Conservation (phyloP, 306 rosid species). For the Medicago ruthenica region DNA sequence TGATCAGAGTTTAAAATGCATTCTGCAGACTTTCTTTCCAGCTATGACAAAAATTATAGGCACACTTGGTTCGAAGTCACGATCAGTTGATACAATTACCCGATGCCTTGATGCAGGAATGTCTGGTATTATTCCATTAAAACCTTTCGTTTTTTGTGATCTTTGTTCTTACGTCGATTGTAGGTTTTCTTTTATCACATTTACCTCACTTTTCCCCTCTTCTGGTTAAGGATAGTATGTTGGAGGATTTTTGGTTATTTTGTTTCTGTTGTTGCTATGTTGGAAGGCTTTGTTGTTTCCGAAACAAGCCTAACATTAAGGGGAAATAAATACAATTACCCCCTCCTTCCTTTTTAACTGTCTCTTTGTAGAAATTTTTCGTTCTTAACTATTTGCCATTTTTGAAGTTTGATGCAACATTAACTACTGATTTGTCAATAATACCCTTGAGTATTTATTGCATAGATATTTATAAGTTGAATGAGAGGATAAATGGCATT, state of each 20-base stretch:
- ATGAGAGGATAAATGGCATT: too few relatives aligned
- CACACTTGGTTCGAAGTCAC: slow-evolving; percentile 82
- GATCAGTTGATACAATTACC: slow-evolving; percentile 72
- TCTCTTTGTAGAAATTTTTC: too few relatives aligned
- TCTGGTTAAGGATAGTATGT: neutral
- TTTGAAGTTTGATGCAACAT: too few relatives aligned
- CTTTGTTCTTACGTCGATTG: slow-evolving; percentile 4
- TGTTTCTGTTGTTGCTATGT: slow-evolving; percentile 4
- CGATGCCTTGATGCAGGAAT: slow-evolving; percentile 83
- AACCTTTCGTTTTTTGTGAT: slow-evolving; percentile 20
- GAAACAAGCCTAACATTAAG: too few relatives aligned
- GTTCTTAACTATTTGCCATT: too few relatives aligned
- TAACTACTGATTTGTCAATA: too few relatives aligned
- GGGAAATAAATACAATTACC: too few relatives aligned
- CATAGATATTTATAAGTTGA: too few relatives aligned
- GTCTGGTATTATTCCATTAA: slow-evolving; percentile 66
- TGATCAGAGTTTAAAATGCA: slow-evolving; percentile 39
- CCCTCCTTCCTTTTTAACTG: too few relatives aligned
- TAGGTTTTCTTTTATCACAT: neutral
- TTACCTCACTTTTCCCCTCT: slow-evolving; percentile 10
- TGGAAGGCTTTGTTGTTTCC: too few relatives aligned
- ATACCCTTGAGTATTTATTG: too few relatives aligned
- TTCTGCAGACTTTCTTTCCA: slow-evolving; percentile 73
- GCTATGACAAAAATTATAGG: slow-evolving; percentile 92
- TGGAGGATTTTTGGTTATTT: neutral